These are phyloP conservation scores for Drechslera avenae DNA, from an alignment of 2,329 filamentous ascomycete genomes.

Conservation along the genomic window DNA sequence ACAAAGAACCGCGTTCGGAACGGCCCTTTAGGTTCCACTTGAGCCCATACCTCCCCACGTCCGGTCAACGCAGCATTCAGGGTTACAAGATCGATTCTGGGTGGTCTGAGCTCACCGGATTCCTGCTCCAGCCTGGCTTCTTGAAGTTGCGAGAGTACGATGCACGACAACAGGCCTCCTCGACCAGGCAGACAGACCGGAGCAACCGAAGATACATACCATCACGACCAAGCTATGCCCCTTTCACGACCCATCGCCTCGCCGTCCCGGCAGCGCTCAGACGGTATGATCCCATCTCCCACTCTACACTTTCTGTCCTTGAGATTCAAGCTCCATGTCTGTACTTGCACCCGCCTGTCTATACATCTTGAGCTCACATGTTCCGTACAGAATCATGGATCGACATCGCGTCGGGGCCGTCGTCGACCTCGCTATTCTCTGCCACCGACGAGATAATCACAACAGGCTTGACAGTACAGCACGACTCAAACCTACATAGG, in stretches of 20 bases:
- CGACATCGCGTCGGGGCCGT: conserved; percentile 89
- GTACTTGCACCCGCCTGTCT: too few species aligned
- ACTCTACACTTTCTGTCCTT: not conserved
- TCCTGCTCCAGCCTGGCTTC: not conserved
- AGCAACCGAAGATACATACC: conserved; percentile 21
- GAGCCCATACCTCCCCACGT: conserved; percentile 33
- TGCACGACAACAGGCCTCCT: conserved; percentile 37
- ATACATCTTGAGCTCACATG: conserved; percentile 18
- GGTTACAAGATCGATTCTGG: conserved; percentile 4
- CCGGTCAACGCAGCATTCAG: conserved; percentile 15
- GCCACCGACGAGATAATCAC: conserved; percentile 87
- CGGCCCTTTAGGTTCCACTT: conserved; percentile 31
- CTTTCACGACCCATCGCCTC: conserved; percentile 23
- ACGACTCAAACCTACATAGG: conserved; percentile 65
- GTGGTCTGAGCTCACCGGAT: not conserved
- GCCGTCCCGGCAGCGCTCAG: conserved; percentile 35
- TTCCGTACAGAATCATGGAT: conserved; percentile 85
- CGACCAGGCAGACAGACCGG: conserved; percentile 28
- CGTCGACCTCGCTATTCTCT: conserved; percentile 88
- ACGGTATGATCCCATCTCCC: conserved; percentile 26
- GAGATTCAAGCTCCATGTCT: not conserved
- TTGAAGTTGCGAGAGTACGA: conserved; percentile 11
- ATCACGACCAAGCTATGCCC: conserved; percentile 28
- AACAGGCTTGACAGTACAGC: conserved; percentile 78
- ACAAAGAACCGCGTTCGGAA: conserved; percentile 43